These are phyloP conservation scores for Ascochyta clinopodiicola DNA, from an alignment of 2,329 filamentous ascomycete species.

Conservation along the genomic window DNA sequence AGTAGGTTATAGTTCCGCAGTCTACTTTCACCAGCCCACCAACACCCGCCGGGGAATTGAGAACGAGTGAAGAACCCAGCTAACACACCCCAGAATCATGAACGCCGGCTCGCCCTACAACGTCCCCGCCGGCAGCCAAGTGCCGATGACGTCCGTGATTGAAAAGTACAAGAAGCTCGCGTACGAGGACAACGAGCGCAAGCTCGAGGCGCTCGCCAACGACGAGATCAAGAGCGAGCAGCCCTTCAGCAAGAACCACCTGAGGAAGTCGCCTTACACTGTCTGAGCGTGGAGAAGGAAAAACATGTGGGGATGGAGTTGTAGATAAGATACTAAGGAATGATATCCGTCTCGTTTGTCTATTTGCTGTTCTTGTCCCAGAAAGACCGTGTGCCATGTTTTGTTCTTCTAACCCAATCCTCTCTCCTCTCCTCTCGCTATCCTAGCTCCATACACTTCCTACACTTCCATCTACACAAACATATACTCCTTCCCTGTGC, in stretches of 20 bases:
- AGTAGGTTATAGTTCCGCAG: constrained; percentile 59
- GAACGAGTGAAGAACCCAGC: neutral
- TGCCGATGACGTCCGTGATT: constrained; percentile 65
- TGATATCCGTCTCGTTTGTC: constrained; percentile 32
- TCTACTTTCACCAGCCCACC: too few relatives aligned
- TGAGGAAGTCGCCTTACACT: constrained; percentile 30
- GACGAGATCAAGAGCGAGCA: constrained; percentile 44
- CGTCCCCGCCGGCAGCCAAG: constrained; percentile 65
- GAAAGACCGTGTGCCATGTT: neutral
- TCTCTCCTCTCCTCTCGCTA: neutral
- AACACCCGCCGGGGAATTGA: too few relatives aligned
- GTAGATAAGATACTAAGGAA: constrained; percentile 21
- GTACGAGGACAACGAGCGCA: constrained; percentile 63
- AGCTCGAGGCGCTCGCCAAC: constrained; percentile 52
- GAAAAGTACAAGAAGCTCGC: constrained; percentile 68
- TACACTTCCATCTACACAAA: too few relatives aligned
- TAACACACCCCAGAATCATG: constrained; percentile 59
- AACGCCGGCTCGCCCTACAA: constrained; percentile 70
- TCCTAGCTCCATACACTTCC: too few relatives aligned
- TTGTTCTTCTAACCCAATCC: neutral
- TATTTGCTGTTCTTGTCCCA: neutral
- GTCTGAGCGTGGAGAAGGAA: constrained; percentile 9
- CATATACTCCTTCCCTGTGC: too few relatives aligned
- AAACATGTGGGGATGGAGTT: neutral
- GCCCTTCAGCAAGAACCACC: constrained; percentile 33